Evolutionary conservation across 441 rosid genomes (phyloP).

Genomic region (Bruguiera hainesii): DNA sequence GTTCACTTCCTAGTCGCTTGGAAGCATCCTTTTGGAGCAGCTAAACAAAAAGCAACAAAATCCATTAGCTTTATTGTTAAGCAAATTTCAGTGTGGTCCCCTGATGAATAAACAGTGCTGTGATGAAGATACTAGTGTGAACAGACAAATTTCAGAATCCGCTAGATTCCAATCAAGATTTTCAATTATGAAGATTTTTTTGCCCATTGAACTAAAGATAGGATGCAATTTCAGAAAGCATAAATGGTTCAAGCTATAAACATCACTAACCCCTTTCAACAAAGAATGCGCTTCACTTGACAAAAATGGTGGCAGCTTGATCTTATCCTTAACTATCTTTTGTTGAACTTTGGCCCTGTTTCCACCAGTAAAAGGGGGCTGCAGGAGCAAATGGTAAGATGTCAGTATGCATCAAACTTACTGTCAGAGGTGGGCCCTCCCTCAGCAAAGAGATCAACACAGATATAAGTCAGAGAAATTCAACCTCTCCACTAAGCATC

Average conservation of each 20-base stretch:
- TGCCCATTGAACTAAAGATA: too few relatives aligned
- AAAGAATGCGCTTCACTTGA: constrained; percentile 67
- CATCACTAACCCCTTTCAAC: constrained; percentile 53
- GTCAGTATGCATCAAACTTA: neutral
- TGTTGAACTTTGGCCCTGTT: constrained; percentile 45
- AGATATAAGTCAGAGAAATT: constrained; percentile 1
- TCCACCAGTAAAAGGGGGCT: constrained; percentile 34
- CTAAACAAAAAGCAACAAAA: constrained; percentile 31
- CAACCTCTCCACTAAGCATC: constrained; percentile 93
- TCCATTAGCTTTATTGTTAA: neutral
- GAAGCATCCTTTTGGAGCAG: constrained; percentile 76
- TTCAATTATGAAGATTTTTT: neutral
- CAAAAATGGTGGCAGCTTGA: constrained; percentile 65
- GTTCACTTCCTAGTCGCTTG: constrained; percentile 75
- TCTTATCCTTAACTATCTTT: constrained; percentile 63
- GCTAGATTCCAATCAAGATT: neutral
- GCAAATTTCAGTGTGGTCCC: neutral
- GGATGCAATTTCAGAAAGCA: too few relatives aligned
- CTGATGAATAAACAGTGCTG: neutral
- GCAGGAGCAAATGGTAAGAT: constrained; percentile 10
- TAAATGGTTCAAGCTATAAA: neutral
- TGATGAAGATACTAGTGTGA: too few relatives aligned
- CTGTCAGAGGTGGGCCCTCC: too few relatives aligned
- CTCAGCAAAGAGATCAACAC: neutral
- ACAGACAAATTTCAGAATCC: neutral